Evolutionary conservation across 768 basidiomycete species (phyloP).

Genomic region (Boletus rex-veris): DNA sequence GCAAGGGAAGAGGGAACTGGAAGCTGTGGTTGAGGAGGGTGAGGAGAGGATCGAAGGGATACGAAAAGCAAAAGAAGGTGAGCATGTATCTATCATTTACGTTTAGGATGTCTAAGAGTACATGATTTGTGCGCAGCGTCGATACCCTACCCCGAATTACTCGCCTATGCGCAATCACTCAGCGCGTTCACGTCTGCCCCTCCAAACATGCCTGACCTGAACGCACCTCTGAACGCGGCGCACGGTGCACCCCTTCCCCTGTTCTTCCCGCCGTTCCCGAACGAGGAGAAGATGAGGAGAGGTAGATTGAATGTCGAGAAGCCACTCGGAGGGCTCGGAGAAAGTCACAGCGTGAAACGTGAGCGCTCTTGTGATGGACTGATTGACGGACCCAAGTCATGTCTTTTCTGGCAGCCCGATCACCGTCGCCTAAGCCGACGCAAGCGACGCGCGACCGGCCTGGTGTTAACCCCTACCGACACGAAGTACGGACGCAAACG

Average conservation of each 20-base stretch:
- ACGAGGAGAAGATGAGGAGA: slow-evolving; percentile 87
- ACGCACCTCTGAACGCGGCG: slow-evolving; percentile 37
- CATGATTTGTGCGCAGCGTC: slow-evolving; percentile 44
- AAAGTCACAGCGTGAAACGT: slow-evolving; percentile 82
- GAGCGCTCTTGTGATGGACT: slow-evolving; percentile 22
- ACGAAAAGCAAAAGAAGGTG: slow-evolving; percentile 69
- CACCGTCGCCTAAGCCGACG: slow-evolving; percentile 54
- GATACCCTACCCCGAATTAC: slow-evolving; percentile 77
- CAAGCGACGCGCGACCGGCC: slow-evolving; percentile 45
- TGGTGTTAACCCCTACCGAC: slow-evolving; percentile 67
- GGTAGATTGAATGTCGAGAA: slow-evolving; percentile 78
- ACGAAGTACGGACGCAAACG: slow-evolving; percentile 59
- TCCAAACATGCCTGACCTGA: slow-evolving; percentile 79
- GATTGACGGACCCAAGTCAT: slow-evolving; percentile 5
- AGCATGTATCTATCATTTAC: slow-evolving; percentile 7
- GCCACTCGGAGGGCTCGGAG: slow-evolving; percentile 72
- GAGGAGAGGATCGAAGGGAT: slow-evolving; percentile 68
- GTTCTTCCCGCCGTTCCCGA: slow-evolving; percentile 89
- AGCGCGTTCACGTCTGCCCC: slow-evolving; percentile 87
- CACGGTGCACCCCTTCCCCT: slow-evolving; percentile 73
- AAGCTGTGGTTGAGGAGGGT: slow-evolving; percentile 70
- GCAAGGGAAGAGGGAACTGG: slow-evolving; percentile 63
- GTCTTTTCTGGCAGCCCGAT: slow-evolving; percentile 46
- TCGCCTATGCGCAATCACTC: slow-evolving; percentile 81
- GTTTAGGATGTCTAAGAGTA: neutral